Evolutionary conservation across 331 rosid species (phyloP).

Genomic region (Ulmus americana): DNA sequence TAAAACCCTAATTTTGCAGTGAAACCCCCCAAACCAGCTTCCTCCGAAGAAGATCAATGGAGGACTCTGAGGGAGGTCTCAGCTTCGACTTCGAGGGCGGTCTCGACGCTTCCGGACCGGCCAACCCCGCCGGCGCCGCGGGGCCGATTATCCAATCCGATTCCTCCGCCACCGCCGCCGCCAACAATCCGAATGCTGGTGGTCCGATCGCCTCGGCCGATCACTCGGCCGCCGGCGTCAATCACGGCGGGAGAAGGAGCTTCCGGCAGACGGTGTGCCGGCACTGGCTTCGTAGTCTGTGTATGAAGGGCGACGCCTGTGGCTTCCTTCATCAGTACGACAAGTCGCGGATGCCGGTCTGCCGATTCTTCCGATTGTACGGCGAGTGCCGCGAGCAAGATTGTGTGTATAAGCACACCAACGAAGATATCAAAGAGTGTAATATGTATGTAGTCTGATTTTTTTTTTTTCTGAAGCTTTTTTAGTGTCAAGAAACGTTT

Average conservation of each 20-base stretch:
- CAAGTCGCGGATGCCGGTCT: slow-evolving; percentile 94
- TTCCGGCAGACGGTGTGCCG: slow-evolving; percentile 97
- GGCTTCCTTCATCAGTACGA: slow-evolving; percentile 96
- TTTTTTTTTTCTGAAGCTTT: not conserved
- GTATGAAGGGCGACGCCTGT: slow-evolving; percentile 99
- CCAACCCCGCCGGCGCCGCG: slow-evolving; percentile 29
- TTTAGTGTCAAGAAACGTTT: not conserved
- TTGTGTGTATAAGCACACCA: slow-evolving; percentile 93
- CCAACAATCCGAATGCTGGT: slow-evolving; percentile 21
- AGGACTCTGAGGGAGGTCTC: slow-evolving; percentile 94
- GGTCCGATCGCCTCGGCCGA: slow-evolving; percentile 11
- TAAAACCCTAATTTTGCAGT: slow-evolving; percentile 20
- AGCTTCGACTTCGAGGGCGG: slow-evolving; percentile 99
- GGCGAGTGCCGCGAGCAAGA: slow-evolving; percentile 99
- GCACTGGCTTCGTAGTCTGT: slow-evolving; percentile 90
- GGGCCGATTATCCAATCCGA: slow-evolving; percentile 44
- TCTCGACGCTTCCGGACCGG: slow-evolving; percentile 47
- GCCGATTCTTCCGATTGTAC: slow-evolving; percentile 76
- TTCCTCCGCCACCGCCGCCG: slow-evolving; percentile 10
- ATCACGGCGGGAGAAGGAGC: slow-evolving; percentile 60
- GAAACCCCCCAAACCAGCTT: not conserved
- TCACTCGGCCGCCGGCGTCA: slow-evolving; percentile 24
- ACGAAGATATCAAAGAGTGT: slow-evolving; percentile 97
- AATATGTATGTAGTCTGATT: slow-evolving; percentile 53
- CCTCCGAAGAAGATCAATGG: slow-evolving; percentile 38